phyloP scores from a whole-genome alignment of 1,284 basidiomycete species.

The Boletus semigastroideus region DNA sequence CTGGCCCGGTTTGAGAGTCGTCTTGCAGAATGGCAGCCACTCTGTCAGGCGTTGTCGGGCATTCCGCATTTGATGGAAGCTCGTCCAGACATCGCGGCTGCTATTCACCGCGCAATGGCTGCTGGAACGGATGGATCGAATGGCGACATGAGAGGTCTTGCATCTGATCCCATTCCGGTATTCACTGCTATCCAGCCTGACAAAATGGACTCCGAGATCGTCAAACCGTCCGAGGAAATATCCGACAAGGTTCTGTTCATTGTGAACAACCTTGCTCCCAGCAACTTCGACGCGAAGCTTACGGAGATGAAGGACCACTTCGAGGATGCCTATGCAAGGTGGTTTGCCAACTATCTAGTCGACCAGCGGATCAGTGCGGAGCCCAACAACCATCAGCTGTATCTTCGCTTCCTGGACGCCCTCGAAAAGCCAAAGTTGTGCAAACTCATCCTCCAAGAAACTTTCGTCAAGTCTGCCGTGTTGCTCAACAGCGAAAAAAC shows the following conservation, averaged over 20 bases:
- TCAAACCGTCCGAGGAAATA: conserved; percentile 79
- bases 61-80: conserved; percentile 88
- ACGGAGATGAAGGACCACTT: conserved; percentile 82
- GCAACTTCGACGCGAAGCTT: conserved; percentile 88
- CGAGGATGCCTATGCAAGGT: conserved; percentile 80
- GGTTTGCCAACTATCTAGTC: conserved; percentile 98
- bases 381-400: conserved; percentile 96
- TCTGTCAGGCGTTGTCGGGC: conserved; percentile 87
- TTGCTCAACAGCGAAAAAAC: conserved; percentile 94
- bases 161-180: conserved; percentile 50
- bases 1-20: conserved; percentile 86
- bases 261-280: conserved; percentile 96
- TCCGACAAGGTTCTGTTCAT: conserved; percentile 97
- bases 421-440: conserved; percentile 66
- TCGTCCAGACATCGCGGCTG: conserved; percentile 81
- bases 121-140: conserved; percentile 44
- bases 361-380: conserved; percentile 95
- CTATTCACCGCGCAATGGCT: conserved; percentile 71
- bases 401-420: conserved; percentile 90
- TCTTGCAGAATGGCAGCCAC: conserved; percentile 90
- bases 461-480: conserved; percentile 80
- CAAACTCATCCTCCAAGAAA: conserved; percentile 90
- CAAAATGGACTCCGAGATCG: conserved; percentile 56
- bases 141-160: conserved; percentile 39
- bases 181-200: conserved; percentile 79